phyloP scores from a whole-genome alignment of 1,139 yeast genomes.

The Scheffersomyces cryptocercus region DNA sequence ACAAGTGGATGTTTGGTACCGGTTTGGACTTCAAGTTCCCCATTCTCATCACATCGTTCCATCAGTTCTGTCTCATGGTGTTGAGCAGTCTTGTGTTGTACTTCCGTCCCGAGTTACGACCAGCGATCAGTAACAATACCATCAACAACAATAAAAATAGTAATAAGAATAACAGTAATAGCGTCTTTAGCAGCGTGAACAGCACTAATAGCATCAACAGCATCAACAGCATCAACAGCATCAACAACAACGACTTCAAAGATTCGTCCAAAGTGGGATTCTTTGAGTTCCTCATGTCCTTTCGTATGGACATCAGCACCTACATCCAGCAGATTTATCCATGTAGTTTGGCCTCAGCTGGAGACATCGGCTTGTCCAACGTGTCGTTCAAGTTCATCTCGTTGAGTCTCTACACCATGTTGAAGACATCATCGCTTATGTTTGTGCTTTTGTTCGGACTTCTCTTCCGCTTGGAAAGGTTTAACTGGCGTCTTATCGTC shows the following conservation, averaged over 20 bases:
- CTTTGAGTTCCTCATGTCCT: constrained; percentile 14
- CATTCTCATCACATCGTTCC: constrained; percentile 77
- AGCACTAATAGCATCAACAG: too few species aligned
- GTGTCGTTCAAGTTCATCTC: constrained; percentile 78
- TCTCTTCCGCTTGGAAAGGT: constrained; percentile 70
- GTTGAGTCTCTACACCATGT: constrained; percentile 87
- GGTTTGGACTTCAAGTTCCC: constrained; percentile 80
- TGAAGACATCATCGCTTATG: constrained; percentile 80
- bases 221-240: too few species aligned
- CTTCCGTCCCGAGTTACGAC: constrained; percentile 50
- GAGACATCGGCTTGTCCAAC: constrained; percentile 93
- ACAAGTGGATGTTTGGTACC: constrained; percentile 93
- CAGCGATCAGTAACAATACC: constrained; percentile 23
- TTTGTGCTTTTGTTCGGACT: constrained; percentile 89
- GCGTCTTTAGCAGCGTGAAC: too few species aligned
- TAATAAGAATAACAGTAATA: too few species aligned
- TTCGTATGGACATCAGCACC: constrained; percentile 19
- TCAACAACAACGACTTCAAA: constrained; percentile 13
- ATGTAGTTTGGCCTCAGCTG: constrained; percentile 85
- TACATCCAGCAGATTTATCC: constrained; percentile 67
- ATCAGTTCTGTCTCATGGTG: constrained; percentile 69
- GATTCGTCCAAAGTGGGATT: constrained; percentile 1
- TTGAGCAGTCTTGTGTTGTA: constrained; percentile 47
- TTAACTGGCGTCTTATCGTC: constrained; percentile 61
- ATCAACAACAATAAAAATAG: constrained; percentile 9